These are phyloP conservation scores for Vaccinium darrowii DNA, from an alignment of 148 eudicot species.

Conservation along the genomic window DNA sequence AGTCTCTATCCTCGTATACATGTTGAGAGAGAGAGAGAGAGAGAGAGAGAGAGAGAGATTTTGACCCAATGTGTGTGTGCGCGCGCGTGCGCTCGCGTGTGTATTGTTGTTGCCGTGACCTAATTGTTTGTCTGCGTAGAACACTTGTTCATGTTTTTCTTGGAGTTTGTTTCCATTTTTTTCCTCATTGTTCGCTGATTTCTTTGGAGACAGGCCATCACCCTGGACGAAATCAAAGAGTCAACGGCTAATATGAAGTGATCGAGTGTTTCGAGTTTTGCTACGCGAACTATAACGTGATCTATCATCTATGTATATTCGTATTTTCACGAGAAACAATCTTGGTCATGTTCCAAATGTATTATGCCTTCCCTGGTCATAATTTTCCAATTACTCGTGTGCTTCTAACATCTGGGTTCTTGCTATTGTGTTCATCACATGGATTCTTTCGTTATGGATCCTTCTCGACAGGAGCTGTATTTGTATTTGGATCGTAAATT, in stretches of 20 bases:
- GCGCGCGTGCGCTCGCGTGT: too few species aligned
- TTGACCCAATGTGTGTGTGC: neutral
- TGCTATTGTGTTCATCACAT: neutral
- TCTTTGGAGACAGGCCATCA: constrained; percentile 50
- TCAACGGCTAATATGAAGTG: constrained; percentile 58
- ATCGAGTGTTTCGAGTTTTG: neutral
- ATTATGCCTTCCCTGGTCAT: neutral
- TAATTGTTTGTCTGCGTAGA: neutral
- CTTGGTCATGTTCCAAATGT: neutral
- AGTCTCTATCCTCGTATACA: neutral
- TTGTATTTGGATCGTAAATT: neutral
- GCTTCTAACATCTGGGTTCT: neutral
- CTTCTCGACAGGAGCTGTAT: too few species aligned
- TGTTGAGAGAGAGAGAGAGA: neutral
- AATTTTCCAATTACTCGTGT: neutral
- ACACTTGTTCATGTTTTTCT: neutral
- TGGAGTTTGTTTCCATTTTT: neutral
- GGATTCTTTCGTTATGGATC: neutral
- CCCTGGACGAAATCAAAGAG: constrained; percentile 70
- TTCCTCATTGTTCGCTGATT: neutral
- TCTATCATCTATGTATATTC: constrained; percentile 33
- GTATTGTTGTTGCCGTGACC: neutral
- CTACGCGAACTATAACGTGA: constrained; percentile 9
- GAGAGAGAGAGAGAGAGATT: neutral
- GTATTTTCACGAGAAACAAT: constrained; percentile 19